phyloP scores from a whole-genome alignment of 2,329 filamentous ascomycete species.

The Zymoseptoria crescenta region DNA sequence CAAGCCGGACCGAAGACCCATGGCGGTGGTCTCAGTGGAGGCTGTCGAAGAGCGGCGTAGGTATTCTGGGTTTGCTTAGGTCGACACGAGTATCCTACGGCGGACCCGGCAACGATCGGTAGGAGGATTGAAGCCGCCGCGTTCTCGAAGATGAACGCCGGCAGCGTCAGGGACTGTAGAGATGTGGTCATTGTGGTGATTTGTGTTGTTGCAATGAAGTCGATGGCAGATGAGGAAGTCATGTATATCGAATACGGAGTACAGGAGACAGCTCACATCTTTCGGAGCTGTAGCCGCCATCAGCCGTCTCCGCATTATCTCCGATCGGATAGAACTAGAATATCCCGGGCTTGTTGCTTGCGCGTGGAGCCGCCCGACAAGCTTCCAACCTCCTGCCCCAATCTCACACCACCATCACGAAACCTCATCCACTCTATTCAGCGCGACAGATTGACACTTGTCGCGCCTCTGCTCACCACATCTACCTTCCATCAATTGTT shows the following conservation, averaged over 20 bases:
- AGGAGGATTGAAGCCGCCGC: slow-evolving; percentile 67
- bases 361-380: no score
- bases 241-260: background rate
- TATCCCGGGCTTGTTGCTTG: no score
- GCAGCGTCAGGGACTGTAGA: slow-evolving; percentile 70
- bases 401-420: no score
- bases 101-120: slow-evolving; percentile 63
- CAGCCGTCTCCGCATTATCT: background rate
- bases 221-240: background rate
- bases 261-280: background rate
- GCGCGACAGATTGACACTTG: no score
- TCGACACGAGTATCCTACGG: slow-evolving; percentile 61
- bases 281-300: background rate
- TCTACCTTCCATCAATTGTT: slow-evolving; percentile 22
- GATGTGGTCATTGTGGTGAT: slow-evolving; percentile 62
- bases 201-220: background rate
- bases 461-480: background rate
- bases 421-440: no score
- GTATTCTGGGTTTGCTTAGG: slow-evolving; percentile 53
- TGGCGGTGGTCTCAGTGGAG: slow-evolving; percentile 48
- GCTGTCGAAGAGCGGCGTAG: slow-evolving; percentile 61
- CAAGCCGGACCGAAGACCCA: slow-evolving; percentile 53
- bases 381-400: no score
- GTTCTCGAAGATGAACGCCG: slow-evolving; percentile 61
- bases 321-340: no score